Conservation (phyloP, 1,284 basidiomycete species). For the Pascua sp. region DNA sequence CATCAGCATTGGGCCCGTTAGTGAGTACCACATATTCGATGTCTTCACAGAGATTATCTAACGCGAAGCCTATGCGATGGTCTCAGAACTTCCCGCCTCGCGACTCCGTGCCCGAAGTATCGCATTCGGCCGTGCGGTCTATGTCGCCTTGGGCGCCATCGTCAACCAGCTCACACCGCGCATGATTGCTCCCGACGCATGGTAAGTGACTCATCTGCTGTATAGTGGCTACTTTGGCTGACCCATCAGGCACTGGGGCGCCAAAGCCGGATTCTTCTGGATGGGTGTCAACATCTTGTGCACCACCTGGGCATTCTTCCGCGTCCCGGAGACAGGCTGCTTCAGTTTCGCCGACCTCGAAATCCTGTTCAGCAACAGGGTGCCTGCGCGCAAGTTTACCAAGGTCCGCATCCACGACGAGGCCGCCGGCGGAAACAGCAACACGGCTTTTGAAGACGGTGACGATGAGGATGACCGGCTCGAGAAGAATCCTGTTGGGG, state of each 20-base stretch:
- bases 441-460: background rate
- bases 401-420: background rate
- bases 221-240: background rate
- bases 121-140: constrained; percentile 50
- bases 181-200: constrained; percentile 35
- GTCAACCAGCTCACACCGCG: constrained; percentile 39
- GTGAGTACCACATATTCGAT: background rate
- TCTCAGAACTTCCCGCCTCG: constrained; percentile 13
- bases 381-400: constrained; percentile 37
- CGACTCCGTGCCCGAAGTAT: constrained; percentile 49
- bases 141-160: constrained; percentile 47
- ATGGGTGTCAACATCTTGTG: background rate
- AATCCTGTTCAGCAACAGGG: constrained; percentile 33
- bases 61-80: constrained; percentile 20
- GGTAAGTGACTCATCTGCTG: background rate
- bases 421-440: background rate
- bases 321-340: constrained; percentile 23
- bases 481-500: too few species aligned
- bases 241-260: background rate
- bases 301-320: constrained; percentile 12
- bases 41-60: constrained; percentile 22
- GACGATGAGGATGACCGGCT: background rate
- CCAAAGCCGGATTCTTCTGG: constrained; percentile 12
- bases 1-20: constrained; percentile 26
- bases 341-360: constrained; percentile 35